Evolutionary conservation across 1,284 basidiomycete genomes (phyloP).

Genomic region (Leccinum subspadiceum): DNA sequence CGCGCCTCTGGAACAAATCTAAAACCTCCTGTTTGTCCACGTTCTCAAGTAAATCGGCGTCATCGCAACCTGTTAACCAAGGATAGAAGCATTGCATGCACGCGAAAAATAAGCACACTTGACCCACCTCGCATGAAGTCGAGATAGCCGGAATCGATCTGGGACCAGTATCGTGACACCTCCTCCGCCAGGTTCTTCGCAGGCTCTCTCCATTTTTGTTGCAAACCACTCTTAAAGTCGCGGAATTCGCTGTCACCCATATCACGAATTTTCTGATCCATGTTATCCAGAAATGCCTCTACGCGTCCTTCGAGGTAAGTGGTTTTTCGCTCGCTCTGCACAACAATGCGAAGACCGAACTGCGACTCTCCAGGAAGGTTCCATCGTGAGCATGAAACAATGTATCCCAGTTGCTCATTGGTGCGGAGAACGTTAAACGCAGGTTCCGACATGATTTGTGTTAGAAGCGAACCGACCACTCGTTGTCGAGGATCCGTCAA

Average conservation of each 20-base stretch:
- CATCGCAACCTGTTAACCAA: slow-evolving; percentile 18
- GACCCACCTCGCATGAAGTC: slow-evolving; percentile 65
- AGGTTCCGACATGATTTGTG: slow-evolving; percentile 84
- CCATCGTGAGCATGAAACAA: slow-evolving; percentile 66
- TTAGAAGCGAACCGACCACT: slow-evolving; percentile 59
- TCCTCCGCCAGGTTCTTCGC: slow-evolving; percentile 73
- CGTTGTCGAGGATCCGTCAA: slow-evolving; percentile 54
- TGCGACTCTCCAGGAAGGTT: slow-evolving; percentile 60
- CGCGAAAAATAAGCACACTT: background rate
- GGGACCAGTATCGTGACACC: slow-evolving; percentile 60
- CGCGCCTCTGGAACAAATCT: slow-evolving; percentile 67
- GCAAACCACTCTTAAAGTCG: slow-evolving; percentile 61
- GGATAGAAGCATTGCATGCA: background rate
- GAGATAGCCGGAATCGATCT: slow-evolving; percentile 69
- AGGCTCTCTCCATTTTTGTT: slow-evolving; percentile 68
- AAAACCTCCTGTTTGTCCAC: slow-evolving; percentile 80
- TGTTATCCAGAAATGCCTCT: slow-evolving; percentile 79
- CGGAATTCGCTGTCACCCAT: slow-evolving; percentile 65
- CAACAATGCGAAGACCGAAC: slow-evolving; percentile 81
- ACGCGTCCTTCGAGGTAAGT: slow-evolving; percentile 87
- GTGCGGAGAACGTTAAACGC: slow-evolving; percentile 95
- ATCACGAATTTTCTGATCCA: slow-evolving; percentile 57
- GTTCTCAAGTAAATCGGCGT: slow-evolving; percentile 25
- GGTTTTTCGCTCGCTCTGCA: slow-evolving; percentile 88
- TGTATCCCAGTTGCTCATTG: slow-evolving; percentile 94